Percentiles rank a stretch among this genome's conserved stretches.
phyloP scores from a whole-genome alignment of 345 rosid genomes.

The Ricinus communis region DNA sequence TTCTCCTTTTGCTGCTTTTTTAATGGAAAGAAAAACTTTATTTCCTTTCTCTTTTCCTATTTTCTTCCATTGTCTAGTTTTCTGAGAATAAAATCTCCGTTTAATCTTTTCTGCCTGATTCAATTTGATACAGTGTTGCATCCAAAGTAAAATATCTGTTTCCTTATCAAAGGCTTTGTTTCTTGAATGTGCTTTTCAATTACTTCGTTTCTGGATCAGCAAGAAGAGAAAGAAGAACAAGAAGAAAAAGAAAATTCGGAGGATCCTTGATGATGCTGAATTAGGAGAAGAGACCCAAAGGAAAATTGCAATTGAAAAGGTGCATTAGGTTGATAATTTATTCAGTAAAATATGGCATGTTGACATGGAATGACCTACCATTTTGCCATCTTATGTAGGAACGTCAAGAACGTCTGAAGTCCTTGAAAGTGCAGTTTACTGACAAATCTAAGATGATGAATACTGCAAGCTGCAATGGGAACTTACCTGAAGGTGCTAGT shows the following conservation, averaged over 20 bases:
- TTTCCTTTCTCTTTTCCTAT: background rate
- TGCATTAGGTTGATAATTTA: slow-evolving; percentile 18
- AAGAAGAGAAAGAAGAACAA: slow-evolving; percentile 67
- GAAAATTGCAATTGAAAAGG: slow-evolving; percentile 99
- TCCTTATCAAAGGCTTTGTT: slow-evolving; percentile 8
- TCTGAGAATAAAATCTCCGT: background rate
- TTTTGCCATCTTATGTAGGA: slow-evolving; percentile 52
- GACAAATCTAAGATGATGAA: slow-evolving; percentile 53
- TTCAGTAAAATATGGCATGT: slow-evolving; percentile 17
- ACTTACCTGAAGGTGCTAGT: slow-evolving; percentile 58
- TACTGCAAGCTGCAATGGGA: slow-evolving; percentile 44
- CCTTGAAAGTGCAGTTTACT: slow-evolving; percentile 72
- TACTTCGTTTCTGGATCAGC: slow-evolving; percentile 35
- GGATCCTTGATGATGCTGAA: slow-evolving; percentile 97
- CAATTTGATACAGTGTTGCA: background rate
- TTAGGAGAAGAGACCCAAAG: slow-evolving; percentile 95
- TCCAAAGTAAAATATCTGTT: slow-evolving; percentile 1
- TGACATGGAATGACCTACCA: slow-evolving; percentile 22
- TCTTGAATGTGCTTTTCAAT: slow-evolving; percentile 23
- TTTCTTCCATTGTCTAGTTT: background rate
- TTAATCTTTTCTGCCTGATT: background rate
- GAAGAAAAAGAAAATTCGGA: slow-evolving; percentile 79
- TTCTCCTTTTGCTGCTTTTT: slow-evolving; percentile 3
- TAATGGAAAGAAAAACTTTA: background rate
- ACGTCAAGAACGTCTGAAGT: slow-evolving; percentile 92